Conservation (phyloP, 2,329 filamentous ascomycete genomes). For the Diaporthe aspalathi region DNA sequence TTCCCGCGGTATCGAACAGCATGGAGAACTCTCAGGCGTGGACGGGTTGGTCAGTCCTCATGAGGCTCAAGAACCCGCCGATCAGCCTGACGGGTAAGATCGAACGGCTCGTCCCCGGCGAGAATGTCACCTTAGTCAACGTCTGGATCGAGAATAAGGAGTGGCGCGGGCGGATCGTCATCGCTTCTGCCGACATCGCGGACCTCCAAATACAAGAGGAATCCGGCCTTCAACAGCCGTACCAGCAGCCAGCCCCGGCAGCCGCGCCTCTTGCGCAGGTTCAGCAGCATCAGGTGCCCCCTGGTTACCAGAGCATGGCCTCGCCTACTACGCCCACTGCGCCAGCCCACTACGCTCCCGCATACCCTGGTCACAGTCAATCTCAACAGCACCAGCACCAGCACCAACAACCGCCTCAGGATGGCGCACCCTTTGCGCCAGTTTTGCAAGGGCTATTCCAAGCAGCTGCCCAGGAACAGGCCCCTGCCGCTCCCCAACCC, state of each 20-base stretch:
- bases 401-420: conserved; percentile 29
- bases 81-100: conserved; percentile 37
- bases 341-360: conserved; percentile 5
- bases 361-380: conserved; percentile 1
- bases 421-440: conserved; percentile 23
- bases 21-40: conserved; percentile 29
- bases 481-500: conserved; percentile 43
- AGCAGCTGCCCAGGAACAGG: conserved; percentile 44
- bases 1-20: conserved; percentile 10
- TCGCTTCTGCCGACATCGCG: conserved; percentile 35
- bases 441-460: conserved; percentile 42
- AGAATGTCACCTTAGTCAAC: conserved; percentile 34
- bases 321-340: conserved; percentile 25
- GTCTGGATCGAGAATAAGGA: conserved; percentile 36
- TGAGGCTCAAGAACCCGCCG: conserved; percentile 37
- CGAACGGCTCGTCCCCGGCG: conserved; percentile 36
- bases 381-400: conserved; percentile 12
- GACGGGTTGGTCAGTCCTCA: conserved; percentile 34
- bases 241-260: conserved; percentile 27
- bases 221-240: conserved; percentile 10
- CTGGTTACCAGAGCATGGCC: conserved; percentile 20
- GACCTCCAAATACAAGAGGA: conserved; percentile 35
- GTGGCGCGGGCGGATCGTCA: conserved; percentile 29
- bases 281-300: neutral
- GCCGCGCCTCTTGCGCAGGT: conserved; percentile 29